Conservation (phyloP, 2,329 filamentous ascomycete genomes). For the Alternaria sp. region DNA sequence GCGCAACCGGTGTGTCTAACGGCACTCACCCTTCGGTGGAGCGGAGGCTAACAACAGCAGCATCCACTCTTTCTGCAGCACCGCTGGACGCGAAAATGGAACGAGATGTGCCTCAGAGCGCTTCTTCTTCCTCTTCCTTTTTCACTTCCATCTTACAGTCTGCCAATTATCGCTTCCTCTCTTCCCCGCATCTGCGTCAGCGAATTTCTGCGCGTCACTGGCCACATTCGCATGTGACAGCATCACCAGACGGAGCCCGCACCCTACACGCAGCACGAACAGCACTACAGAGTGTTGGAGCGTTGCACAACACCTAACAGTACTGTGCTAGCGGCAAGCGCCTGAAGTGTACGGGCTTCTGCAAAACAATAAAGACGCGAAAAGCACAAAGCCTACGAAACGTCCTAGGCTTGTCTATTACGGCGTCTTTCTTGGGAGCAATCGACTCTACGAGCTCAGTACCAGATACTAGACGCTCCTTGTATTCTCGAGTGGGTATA, state of each 20-base stretch:
- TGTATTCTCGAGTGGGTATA: neutral
- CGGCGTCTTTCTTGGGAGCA: neutral
- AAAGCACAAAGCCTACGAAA: constrained; percentile 1
- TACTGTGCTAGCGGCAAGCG: neutral
- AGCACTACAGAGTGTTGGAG: neutral
- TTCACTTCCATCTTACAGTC: neutral
- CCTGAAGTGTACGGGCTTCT: neutral
- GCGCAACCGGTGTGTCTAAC: constrained; percentile 7
- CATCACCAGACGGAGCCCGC: constrained; percentile 21
- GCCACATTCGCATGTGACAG: constrained; percentile 38
- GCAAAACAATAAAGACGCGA: neutral
- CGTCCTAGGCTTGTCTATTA: neutral
- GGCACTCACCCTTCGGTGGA: constrained; percentile 23
- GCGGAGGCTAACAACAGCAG: constrained; percentile 20
- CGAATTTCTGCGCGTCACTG: constrained; percentile 20
- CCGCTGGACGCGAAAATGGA: constrained; percentile 23
- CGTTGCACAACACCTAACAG: neutral
- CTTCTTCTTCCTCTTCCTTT: constrained; percentile 7
- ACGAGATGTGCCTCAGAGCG: constrained; percentile 4
- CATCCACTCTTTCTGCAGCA: constrained; percentile 26
- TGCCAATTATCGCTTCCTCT: neutral
- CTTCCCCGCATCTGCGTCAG: constrained; percentile 15
- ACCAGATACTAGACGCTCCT: neutral
- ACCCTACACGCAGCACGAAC: constrained; percentile 6
- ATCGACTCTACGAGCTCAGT: neutral